Conservation (phyloP, 192 early-diverging fungal genomes). For the Umbelopsis sp. region DNA sequence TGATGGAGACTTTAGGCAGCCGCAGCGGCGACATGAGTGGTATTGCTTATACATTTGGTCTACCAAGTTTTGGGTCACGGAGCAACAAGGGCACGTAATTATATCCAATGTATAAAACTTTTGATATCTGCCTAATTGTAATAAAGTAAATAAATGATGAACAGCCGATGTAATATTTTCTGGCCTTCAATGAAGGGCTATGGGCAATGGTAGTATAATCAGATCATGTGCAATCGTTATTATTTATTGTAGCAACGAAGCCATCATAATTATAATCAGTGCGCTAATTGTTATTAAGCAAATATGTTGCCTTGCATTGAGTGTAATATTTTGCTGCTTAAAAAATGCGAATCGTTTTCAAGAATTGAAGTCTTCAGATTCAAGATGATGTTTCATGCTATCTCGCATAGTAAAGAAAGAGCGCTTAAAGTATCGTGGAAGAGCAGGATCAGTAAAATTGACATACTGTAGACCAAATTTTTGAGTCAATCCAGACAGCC, state of each 20-base stretch:
- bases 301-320: too few species aligned
- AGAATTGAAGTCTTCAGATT: slow-evolving; percentile 8
- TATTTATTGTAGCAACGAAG: too few species aligned
- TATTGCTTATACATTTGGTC: slow-evolving; percentile 15
- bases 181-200: too few species aligned
- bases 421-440: slow-evolving; percentile 1
- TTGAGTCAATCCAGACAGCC: background rate
- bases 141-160: too few species aligned
- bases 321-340: too few species aligned
- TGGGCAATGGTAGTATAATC: too few species aligned
- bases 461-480: slow-evolving; percentile 12
- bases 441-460: slow-evolving; percentile 8
- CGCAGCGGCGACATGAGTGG: slow-evolving; percentile 6
- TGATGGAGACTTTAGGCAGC: slow-evolving; percentile 29
- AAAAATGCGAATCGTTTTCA: too few species aligned
- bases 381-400: background rate
- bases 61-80: slow-evolving; percentile 1
- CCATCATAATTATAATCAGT: too few species aligned
- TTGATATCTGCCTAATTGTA: too few species aligned
- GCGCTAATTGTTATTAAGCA: too few species aligned
- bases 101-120: background rate
- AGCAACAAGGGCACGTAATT: background rate
- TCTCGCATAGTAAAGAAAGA: background rate
- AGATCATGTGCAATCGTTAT: too few species aligned
- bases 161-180: too few species aligned